Evolutionary conservation across 1,139 yeast species (phyloP).

Genomic region (Pichia sp.): DNA sequence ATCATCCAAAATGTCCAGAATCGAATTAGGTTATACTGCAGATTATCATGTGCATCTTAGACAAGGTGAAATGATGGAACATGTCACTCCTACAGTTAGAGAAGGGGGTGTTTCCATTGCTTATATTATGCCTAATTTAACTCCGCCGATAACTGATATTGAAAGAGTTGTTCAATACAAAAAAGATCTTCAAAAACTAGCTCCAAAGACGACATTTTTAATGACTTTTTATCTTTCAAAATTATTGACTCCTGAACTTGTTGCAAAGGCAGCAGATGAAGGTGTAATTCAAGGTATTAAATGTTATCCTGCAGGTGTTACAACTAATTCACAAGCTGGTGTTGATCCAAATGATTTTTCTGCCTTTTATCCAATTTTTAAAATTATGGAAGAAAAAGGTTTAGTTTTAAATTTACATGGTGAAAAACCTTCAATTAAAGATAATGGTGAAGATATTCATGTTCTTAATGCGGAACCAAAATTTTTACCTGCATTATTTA

Average conservation of each 20-base stretch:
- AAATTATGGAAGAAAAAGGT: constrained; percentile 74
- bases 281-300: constrained; percentile 80
- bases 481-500: constrained; percentile 83
- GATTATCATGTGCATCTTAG: constrained; percentile 96
- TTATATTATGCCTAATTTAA: constrained; percentile 92
- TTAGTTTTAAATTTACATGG: constrained; percentile 89
- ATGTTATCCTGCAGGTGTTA: constrained; percentile 98
- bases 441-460: constrained; percentile 47
- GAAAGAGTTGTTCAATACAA: constrained; percentile 70
- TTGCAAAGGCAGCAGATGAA: constrained; percentile 67
- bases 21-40: constrained; percentile 69
- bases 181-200: constrained; percentile 50
- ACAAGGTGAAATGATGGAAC: constrained; percentile 87
- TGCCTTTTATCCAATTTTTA: constrained; percentile 80
- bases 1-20: constrained; percentile 15
- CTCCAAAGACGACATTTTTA: constrained; percentile 80
- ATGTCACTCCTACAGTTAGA: constrained; percentile 83
- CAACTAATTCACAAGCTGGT: constrained; percentile 91
- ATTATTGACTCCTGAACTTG: constrained; percentile 77
- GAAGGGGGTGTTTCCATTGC: constrained; percentile 90
- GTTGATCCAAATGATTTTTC: constrained; percentile 89
- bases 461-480: constrained; percentile 91
- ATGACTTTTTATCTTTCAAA: constrained; percentile 84
- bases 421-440: constrained; percentile 68
- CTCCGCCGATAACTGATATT: constrained; percentile 86